These are phyloP conservation scores for Euphorbia lathyris DNA, from an alignment of 345 rosid species.

Conservation along the genomic window DNA sequence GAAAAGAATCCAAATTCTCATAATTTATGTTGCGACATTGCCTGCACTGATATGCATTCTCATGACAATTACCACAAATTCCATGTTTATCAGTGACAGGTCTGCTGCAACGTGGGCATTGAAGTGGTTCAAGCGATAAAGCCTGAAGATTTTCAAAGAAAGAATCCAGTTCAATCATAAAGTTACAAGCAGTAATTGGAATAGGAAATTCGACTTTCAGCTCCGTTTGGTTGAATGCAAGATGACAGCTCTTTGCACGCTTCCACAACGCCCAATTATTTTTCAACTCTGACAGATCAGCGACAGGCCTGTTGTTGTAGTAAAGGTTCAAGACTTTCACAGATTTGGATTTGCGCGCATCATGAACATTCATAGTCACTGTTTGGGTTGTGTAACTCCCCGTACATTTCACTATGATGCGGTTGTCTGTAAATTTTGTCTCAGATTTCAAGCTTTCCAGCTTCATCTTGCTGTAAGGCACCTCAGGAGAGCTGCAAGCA, in stretches of 20 bases:
- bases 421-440: slow-evolving; percentile 95
- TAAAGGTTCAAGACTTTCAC: slow-evolving; percentile 94
- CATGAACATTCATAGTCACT: slow-evolving; percentile 98
- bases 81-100: slow-evolving; percentile 98
- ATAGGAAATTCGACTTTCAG: slow-evolving; percentile 96
- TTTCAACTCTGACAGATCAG: slow-evolving; percentile 94
- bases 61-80: slow-evolving; percentile 94
- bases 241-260: slow-evolving; percentile 98
- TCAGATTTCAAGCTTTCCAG: slow-evolving; percentile 96
- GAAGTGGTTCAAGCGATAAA: slow-evolving; percentile 92
- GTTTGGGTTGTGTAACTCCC: slow-evolving; percentile 98
- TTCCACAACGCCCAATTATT: slow-evolving; percentile 98
- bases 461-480: slow-evolving; percentile 96
- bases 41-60: slow-evolving; percentile 99
- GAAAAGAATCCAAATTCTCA: slow-evolving; percentile 93
- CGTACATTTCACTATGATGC: slow-evolving; percentile 94
- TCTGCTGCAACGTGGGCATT: slow-evolving; percentile 98
- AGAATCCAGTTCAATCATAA: slow-evolving; percentile 99
- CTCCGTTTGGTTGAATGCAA: slow-evolving; percentile 94
- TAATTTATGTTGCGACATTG: slow-evolving; percentile 98
- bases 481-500: slow-evolving; percentile 99
- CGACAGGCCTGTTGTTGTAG: slow-evolving; percentile 93
- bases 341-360: slow-evolving; percentile 95
- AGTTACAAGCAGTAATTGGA: slow-evolving; percentile 98
- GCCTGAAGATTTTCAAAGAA: slow-evolving; percentile 99